These are phyloP conservation scores for Phytophthora ohioensis DNA, from an alignment of 352 stramenopile species.

Conservation along the genomic window DNA sequence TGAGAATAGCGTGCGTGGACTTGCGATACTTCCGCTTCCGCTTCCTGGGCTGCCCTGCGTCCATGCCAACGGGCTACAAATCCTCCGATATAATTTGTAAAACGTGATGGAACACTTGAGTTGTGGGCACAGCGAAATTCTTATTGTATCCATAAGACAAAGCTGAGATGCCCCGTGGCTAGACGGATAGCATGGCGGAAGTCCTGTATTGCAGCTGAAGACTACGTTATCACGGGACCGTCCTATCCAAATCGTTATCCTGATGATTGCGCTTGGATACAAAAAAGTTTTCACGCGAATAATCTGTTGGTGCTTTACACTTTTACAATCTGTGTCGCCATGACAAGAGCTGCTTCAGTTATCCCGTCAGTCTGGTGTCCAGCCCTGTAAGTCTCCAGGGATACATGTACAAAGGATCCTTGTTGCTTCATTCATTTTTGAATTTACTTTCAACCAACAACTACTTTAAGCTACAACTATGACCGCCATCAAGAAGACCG, in stretches of 20 bases:
- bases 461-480: constrained; percentile 1
- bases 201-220: too few species aligned
- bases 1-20: constrained; percentile 32
- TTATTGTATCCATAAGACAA: too few species aligned
- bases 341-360: background rate
- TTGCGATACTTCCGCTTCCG: constrained; percentile 38
- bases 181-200: too few species aligned
- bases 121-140: too few species aligned
- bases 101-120: too few species aligned
- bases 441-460: constrained; percentile 9
- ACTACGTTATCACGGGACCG: background rate
- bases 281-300: background rate
- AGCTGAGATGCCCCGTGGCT: too few species aligned
- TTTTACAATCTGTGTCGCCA: too few species aligned
- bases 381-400: background rate
- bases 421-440: constrained; percentile 1
- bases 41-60: constrained; percentile 12
- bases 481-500: constrained; percentile 38
- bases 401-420: too few species aligned
- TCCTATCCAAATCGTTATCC: constrained; percentile 3
- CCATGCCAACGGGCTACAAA: too few species aligned
- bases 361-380: background rate
- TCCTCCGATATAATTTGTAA: too few species aligned
- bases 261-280: constrained; percentile 12
- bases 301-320: background rate